Evolutionary conservation across 371 early-diverging fungal species (phyloP), one percentile per base, ranked within the genome.

Genomic region (Apophysomyces sp.): DNA sequence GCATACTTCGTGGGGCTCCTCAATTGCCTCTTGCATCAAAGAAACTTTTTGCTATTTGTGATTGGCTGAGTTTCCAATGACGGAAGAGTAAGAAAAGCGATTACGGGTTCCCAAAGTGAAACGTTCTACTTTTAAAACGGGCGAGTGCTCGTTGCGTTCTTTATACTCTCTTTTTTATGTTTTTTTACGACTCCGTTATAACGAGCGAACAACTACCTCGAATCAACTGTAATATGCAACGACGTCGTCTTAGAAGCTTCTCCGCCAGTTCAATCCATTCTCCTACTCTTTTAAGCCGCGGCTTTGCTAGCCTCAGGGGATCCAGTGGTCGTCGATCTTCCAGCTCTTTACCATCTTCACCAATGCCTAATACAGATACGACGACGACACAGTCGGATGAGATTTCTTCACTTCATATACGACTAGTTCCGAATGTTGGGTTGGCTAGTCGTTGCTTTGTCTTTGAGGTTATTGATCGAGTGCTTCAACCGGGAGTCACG

Each of bases 401-500:
- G 9, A 18, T 21, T 18, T 44, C 49, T 21, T 44, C 49, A 39
- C 88, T 86, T 11, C 87, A 86, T 61, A 82, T 92, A 39, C 85
- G 92, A 16, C 80, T 92, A 9, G 89, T 89, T 12, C 92, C 92
- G 39, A 89, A 90, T 62, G 79, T 91, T 31, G 91, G 91, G 24
- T 69, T 84, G 15, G 79, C 83, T 24, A 67, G 55, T 55, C 83
- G 90, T 32, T 90, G 91, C 32, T 85, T 92, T 58, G 89, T 91
- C 26, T 94, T 94, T 77, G 91, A 92, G 13, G 85, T 89, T 12
- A 88, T 94, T 62, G 92, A 92, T 67, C 84, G 91, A 40, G 86
- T 87, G 24, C 83, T 94, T 6, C 78, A 85, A 13, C 87, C 87
- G 49, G 84, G 85, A 52, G 76, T 83, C 21, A 70, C 85, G 0